Percentiles rank a stretch among this genome's conserved stretches.
phyloP scores from a whole-genome alignment of 306 rosid genomes.

The Lathyrus oleraceus region DNA sequence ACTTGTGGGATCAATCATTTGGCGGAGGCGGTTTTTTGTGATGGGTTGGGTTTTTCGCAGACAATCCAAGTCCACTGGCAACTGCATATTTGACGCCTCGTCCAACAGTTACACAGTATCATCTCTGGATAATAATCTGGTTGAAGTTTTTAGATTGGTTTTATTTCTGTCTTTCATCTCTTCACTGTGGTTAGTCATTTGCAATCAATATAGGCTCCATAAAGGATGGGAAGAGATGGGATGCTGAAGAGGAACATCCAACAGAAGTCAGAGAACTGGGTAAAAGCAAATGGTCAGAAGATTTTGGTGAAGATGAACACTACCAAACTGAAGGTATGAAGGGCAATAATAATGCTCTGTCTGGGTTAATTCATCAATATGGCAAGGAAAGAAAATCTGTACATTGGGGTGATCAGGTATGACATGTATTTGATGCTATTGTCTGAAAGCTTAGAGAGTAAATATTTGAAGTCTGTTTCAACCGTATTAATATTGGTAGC shows the following conservation, averaged over 20 bases:
- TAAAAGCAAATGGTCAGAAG: conserved; percentile 96
- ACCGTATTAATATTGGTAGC: conserved; percentile 17
- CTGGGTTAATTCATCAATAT: conserved; percentile 82
- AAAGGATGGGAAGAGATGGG: conserved; percentile 56
- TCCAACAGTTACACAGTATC: not conserved
- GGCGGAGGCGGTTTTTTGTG: not conserved
- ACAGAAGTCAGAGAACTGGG: conserved; percentile 79
- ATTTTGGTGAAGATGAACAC: conserved; percentile 63
- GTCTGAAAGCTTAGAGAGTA: conserved; percentile 36
- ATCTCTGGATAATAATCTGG: conserved; percentile 10
- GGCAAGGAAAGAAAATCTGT: conserved; percentile 80
- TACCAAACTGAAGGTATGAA: conserved; percentile 54
- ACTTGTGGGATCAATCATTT: not conserved
- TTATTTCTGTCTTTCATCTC: conserved; percentile 18
- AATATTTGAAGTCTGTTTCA: conserved; percentile 31
- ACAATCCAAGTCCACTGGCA: not conserved
- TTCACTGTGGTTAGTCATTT: conserved; percentile 23
- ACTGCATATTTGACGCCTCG: not conserved
- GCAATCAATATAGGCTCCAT: conserved; percentile 45
- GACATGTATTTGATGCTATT: conserved; percentile 32
- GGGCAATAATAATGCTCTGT: conserved; percentile 72
- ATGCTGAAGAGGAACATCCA: conserved; percentile 61
- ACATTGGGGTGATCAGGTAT: conserved; percentile 96
- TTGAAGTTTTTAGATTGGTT: conserved; percentile 10
- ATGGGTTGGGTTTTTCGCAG: not conserved